Percentiles rank a stretch among this genome's conserved stretches.
Conservation (phyloP, 176 grass and related monocot genomes). For the Musa beccarii region DNA sequence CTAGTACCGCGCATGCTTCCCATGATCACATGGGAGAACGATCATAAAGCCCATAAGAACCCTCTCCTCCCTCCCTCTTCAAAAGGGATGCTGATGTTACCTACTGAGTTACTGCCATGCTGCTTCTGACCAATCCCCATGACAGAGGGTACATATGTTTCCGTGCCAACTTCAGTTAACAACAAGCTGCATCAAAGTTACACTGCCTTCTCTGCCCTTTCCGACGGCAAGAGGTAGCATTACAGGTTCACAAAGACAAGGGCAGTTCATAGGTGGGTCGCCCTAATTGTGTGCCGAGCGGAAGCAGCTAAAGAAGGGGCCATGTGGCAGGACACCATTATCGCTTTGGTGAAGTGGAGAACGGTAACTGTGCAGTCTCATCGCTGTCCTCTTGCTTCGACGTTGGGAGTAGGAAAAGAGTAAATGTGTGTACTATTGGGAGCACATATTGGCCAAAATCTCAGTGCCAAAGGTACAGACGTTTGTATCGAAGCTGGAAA, state of each 20-base stretch:
- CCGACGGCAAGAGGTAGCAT: too few relatives aligned
- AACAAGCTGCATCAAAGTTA: too few relatives aligned
- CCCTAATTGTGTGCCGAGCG: background rate
- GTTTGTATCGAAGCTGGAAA: too few relatives aligned
- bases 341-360: background rate
- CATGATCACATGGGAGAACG: background rate
- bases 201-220: too few relatives aligned
- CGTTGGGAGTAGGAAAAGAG: background rate
- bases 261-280: background rate
- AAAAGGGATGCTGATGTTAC: background rate
- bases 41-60: constrained; percentile 2
- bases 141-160: too few relatives aligned
- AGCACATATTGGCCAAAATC: too few relatives aligned
- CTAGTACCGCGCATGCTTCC: background rate
- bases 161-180: too few relatives aligned
- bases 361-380: background rate
- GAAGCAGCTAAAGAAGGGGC: background rate
- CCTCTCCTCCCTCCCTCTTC: background rate
- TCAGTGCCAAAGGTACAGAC: background rate
- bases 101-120: too few relatives aligned
- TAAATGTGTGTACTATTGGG: background rate
- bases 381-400: background rate
- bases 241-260: too few relatives aligned
- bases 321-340: background rate
- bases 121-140: too few relatives aligned